A percentile compares a stretch with the other conserved stretches of the same genome.
These are phyloP conservation scores for Chloris gayana DNA, from an alignment of 176 grass and related monocot species.

Conservation along the genomic window DNA sequence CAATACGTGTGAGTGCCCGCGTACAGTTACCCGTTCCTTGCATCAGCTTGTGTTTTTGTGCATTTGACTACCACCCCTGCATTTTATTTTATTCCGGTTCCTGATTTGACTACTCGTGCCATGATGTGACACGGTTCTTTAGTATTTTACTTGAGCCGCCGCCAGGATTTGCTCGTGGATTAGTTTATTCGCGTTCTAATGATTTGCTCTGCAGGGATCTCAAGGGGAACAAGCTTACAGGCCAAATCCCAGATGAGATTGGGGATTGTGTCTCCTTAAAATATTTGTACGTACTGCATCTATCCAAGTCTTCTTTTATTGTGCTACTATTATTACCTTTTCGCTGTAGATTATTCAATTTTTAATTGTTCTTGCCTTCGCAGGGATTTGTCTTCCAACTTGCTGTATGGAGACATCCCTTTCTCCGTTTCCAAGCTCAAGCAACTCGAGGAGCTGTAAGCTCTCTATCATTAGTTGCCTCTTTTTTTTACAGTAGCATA, in stretches of 20 bases:
- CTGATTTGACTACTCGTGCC: slow-evolving; percentile 44
- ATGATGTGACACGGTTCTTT: slow-evolving; percentile 48
- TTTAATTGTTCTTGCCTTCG: slow-evolving; percentile 34
- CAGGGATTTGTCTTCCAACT: slow-evolving; percentile 94
- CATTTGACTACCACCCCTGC: slow-evolving; percentile 16
- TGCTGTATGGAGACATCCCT: slow-evolving; percentile 90
- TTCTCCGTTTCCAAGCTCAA: slow-evolving; percentile 99
- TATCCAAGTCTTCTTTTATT: slow-evolving; percentile 48
- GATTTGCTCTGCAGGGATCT: slow-evolving; percentile 81
- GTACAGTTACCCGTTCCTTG: slow-evolving; percentile 20
- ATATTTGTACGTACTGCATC: slow-evolving; percentile 76
- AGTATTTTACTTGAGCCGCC: slow-evolving; percentile 41
- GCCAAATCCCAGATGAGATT: slow-evolving; percentile 99
- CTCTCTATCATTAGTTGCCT: slow-evolving; percentile 11
- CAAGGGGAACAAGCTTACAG: slow-evolving; percentile 79
- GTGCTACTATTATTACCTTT: slow-evolving; percentile 27
- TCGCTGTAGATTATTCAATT: slow-evolving; percentile 33
- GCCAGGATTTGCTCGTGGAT: slow-evolving; percentile 34
- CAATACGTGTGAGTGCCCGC: slow-evolving; percentile 63
- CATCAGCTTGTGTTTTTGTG: slow-evolving; percentile 43
- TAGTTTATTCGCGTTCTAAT: slow-evolving; percentile 47
- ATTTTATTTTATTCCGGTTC: slow-evolving; percentile 20
- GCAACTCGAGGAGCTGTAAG: slow-evolving; percentile 95
- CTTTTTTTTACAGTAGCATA: background rate
- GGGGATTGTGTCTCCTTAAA: slow-evolving; percentile 83